These are phyloP conservation scores for Aspergillus sp. DNA, from an alignment of 2,329 filamentous ascomycete genomes.

Conservation along the genomic window DNA sequence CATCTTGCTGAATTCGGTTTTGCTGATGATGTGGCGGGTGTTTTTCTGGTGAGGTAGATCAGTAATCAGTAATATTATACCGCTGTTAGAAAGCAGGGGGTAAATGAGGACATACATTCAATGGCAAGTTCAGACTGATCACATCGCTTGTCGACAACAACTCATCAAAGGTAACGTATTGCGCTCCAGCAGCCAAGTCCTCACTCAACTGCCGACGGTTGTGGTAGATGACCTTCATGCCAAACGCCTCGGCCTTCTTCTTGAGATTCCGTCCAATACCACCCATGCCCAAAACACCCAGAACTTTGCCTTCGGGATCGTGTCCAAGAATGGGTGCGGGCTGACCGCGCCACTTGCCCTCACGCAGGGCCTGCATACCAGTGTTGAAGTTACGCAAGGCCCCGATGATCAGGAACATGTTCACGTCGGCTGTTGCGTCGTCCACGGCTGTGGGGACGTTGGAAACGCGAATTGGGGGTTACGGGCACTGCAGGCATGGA, in stretches of 20 bases:
- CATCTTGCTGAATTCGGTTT: constrained; percentile 67
- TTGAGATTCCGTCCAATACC: constrained; percentile 77
- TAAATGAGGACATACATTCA: constrained; percentile 60
- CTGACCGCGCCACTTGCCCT: constrained; percentile 62
- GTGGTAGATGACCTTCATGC: constrained; percentile 70
- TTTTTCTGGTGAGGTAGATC: constrained; percentile 40
- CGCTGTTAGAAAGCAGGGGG: neutral
- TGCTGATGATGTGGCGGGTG: constrained; percentile 72
- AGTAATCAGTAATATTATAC: constrained; percentile 5
- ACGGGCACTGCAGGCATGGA: constrained; percentile 64
- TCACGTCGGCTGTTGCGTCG: constrained; percentile 76
- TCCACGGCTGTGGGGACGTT: constrained; percentile 79
- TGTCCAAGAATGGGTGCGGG: constrained; percentile 58
- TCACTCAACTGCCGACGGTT: constrained; percentile 61
- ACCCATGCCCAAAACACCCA: constrained; percentile 82
- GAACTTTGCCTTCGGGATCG: constrained; percentile 71
- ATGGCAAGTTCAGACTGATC: constrained; percentile 71
- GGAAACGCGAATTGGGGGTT: constrained; percentile 61
- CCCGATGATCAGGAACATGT: constrained; percentile 76
- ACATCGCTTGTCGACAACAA: constrained; percentile 68
- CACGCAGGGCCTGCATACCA: constrained; percentile 61
- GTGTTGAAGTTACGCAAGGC: constrained; percentile 69
- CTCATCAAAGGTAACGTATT: constrained; percentile 63
- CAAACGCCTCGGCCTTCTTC: constrained; percentile 68
- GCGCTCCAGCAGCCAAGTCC: constrained; percentile 40